Conservation (phyloP, 441 rosid species). For the Adansonia grandidieri region DNA sequence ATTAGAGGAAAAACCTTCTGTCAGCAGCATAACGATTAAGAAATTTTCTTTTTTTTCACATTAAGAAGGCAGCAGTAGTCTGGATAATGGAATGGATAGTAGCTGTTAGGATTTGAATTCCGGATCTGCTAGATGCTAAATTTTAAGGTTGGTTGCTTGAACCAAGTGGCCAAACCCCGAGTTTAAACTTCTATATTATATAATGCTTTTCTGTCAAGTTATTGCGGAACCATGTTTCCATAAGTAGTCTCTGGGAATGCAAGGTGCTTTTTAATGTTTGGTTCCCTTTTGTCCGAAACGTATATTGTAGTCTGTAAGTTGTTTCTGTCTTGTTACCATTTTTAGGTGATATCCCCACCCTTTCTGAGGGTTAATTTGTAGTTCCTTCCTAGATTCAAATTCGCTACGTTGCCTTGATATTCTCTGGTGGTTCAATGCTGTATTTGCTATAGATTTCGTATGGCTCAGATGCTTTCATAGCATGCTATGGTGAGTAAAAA, state of each 20-base stretch:
- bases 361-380: neutral
- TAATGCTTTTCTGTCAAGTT: neutral
- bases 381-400: neutral
- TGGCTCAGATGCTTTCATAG: neutral
- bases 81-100: no score
- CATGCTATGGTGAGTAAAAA: neutral
- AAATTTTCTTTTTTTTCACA: neutral
- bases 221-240: neutral
- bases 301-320: neutral
- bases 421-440: neutral
- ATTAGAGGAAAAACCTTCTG: neutral
- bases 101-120: no score
- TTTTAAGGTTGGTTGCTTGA: no score
- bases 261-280: neutral
- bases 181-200: neutral
- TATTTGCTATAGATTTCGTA: neutral
- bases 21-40: neutral
- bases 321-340: neutral
- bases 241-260: neutral
- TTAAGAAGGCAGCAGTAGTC: no score
- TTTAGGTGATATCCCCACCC: neutral
- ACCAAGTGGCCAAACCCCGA: no score
- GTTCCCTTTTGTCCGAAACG: constrained; percentile 7
- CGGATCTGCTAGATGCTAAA: no score
- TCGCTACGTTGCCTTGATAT: neutral